Evolutionary conservation across 768 basidiomycete genomes (phyloP), one percentile per base, ranked within the genome.

Genomic region (Trametes meyenii): DNA sequence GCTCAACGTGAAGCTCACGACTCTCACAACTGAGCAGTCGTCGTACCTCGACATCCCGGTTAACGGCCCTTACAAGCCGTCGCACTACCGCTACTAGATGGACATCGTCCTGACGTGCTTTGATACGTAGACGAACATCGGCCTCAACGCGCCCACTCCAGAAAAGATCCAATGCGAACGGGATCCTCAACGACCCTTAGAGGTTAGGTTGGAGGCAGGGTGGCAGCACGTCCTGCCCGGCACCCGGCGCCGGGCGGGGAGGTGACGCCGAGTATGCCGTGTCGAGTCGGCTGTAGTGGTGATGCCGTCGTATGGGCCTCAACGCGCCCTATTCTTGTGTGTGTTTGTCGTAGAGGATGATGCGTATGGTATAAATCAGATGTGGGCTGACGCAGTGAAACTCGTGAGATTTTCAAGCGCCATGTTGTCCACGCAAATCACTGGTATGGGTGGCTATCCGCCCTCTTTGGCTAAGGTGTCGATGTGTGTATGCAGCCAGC

Each of bases 1-100:
- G 72, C 84, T 98, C 71, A 94, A 92, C 73, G 93, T 99, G 81
- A 94, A 96, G 82, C 84, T 99, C 76, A 96, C 95, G 46, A 78
- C 79, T 64, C 82, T 94, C 66, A 78, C 81, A 24, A 39, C 82
- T 13, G 83, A 82, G 64, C 97, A 99, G 79, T 85, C 95, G 68
- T 77, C 79, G 49, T 99, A 99, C 84, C 86, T 98, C 64, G 95
- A 95, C 76, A 86, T 98, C 67, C 92, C 94, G 61, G 78, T 83
- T 69, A 77, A 83, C 63, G 97, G 96, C 46, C 88, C 88, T 26
- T 90, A 88, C 84, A 90, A 90, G 81, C 77, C 87, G 57, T 68
- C 75, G 61, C 85, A 89, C 79, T 88, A 88, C 83, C 83, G 85
- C 75, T 86, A 79, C 78, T 83, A 81, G 73, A 67, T 72, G 67